Base-by-base conservation (phyloP, 2,329 filamentous ascomycete genomes). In the Neofusicoccum kwambonambiense region DNA sequence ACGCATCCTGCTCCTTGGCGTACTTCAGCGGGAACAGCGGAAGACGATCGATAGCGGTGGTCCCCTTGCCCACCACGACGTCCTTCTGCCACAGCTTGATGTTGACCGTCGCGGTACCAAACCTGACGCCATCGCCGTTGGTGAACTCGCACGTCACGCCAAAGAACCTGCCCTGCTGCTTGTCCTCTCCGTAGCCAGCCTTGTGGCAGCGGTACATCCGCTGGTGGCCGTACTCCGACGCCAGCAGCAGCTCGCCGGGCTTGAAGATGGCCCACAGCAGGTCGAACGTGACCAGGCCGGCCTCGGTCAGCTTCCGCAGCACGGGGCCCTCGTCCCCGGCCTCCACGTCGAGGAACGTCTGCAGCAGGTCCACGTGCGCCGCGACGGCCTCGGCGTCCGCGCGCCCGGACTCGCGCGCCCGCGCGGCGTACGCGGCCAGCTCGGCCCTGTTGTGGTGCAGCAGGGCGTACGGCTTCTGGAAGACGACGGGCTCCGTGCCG, bases 391-490 rank as follows among this genome's bases (percentile, higher is more conserved):
- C 69, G 35, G 69, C 66, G 58, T 69, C 65, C 68, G 68, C 35
- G 66, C 66, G 31, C 66, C 69, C 39, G 17, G 27, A 37, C 9
- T 27, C 56, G 1, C 6, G 19, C 15, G 41, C 39, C n/a, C 45
- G 35, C 7, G 54, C 31, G 64, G 65, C 49, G 69, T 69, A 41
- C 70, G 67, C 31, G 57, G 75, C 74, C 8, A 86, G 76, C 22
- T 80, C 80, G 2, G 72, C 69, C 12, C 76, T 76, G 67, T 84
- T 80, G 65, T 85, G 83, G 50, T 81, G 75, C 13, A 86, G 74
- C n/a, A 82, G 73, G 5, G 73, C 72, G 68, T 84, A 85, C 1
- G 84, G 84, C 3, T 79, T 77, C 17, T 74, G 74, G 67, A 85
- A 75, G 31, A 69, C 71, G 62, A 81, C 56, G 8, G 42, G 4